Conservation (phyloP, 805 yeast species). For the Metschnikowia bowlesiae region DNA sequence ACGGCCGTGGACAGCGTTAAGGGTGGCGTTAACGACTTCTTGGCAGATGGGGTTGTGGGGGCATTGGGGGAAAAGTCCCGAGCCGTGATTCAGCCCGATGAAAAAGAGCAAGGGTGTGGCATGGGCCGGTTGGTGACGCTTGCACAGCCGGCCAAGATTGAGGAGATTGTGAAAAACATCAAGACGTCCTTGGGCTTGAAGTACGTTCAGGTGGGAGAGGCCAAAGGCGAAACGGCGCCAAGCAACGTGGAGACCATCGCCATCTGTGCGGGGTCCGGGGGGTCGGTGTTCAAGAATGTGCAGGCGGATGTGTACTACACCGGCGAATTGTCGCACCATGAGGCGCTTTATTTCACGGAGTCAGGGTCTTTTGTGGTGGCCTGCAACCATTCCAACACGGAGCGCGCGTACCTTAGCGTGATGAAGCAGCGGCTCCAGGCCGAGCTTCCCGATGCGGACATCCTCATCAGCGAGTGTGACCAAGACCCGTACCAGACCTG, state of each 20-base stretch:
- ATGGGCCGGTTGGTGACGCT: constrained; percentile 72
- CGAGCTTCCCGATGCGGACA: constrained; percentile 41
- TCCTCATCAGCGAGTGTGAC: constrained; percentile 54
- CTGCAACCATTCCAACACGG: constrained; percentile 91
- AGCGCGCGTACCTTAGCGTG: constrained; percentile 69
- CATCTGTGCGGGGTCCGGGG: constrained; percentile 94
- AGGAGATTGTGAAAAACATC: constrained; percentile 43
- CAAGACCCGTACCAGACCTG: constrained; percentile 53
- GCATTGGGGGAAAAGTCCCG: constrained; percentile 23
- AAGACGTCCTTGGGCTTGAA: constrained; percentile 51
- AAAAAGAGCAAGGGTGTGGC: constrained; percentile 55
- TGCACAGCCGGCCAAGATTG: constrained; percentile 38
- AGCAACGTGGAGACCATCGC: constrained; percentile 56
- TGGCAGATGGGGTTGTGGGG: constrained; percentile 53
- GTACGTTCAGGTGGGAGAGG: constrained; percentile 59
- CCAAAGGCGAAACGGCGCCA: constrained; percentile 11
- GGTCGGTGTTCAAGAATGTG: constrained; percentile 61
- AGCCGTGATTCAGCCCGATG: constrained; percentile 43
- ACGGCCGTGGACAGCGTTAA: constrained; percentile 91
- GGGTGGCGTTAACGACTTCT: constrained; percentile 95
- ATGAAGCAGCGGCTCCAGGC: constrained; percentile 46
- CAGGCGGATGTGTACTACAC: constrained; percentile 72
- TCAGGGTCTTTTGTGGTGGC: constrained; percentile 65
- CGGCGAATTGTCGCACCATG: constrained; percentile 95
- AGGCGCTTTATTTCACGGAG: constrained; percentile 68